Evolutionary conservation across 345 rosid genomes (phyloP).

Genomic region (Syzygium aromaticum): DNA sequence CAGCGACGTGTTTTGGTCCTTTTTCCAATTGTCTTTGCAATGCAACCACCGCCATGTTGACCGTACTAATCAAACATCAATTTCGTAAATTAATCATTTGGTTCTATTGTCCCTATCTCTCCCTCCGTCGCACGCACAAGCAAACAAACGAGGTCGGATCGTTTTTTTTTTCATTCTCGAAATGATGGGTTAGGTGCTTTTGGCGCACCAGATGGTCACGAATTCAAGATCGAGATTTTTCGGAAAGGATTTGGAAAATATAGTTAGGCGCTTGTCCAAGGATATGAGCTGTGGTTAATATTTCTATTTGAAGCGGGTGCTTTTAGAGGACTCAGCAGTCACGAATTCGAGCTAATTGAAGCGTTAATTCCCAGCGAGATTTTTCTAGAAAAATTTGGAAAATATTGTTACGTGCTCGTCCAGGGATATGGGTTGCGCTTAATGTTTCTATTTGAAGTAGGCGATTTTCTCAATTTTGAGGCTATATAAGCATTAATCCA

Average conservation of each 20-base stretch:
- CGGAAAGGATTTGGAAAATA: no score
- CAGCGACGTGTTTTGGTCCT: not conserved
- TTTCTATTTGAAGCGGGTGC: no score
- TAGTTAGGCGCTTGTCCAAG: no score
- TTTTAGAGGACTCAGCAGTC: not conserved
- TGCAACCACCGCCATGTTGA: not conserved
- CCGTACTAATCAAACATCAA: not conserved
- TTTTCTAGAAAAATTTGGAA: not conserved
- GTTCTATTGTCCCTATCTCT: not conserved
- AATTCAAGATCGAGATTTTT: no score
- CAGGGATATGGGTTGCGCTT: not conserved
- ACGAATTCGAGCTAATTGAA: not conserved
- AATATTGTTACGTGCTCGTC: not conserved
- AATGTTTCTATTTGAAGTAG: not conserved
- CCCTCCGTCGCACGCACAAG: not conserved
- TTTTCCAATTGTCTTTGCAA: not conserved
- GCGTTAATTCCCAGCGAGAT: not conserved
- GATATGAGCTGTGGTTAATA: no score
- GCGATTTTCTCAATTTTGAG: not conserved
- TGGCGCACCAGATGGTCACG: no score
- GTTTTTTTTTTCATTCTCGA: not conserved
- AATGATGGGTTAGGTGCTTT: not conserved
- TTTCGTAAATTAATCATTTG: not conserved
- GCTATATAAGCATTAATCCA: accelerated
- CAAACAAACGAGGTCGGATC: not conserved